Conservation (phyloP, 2,329 filamentous ascomycete species). For the Xylariaceae sp. region DNA sequence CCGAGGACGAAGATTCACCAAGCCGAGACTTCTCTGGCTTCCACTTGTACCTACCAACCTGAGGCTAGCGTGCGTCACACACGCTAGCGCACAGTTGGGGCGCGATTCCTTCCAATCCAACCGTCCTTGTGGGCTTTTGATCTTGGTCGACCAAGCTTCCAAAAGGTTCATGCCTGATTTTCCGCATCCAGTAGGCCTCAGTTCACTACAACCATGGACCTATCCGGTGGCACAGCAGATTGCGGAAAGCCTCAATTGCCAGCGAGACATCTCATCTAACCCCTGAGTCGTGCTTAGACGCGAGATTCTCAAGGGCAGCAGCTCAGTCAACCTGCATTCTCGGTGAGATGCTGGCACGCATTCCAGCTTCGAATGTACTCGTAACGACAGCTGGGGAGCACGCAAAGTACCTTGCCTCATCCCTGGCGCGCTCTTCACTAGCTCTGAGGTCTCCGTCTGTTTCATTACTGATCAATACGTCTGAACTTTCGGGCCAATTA, state of each 20-base stretch:
- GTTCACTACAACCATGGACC: background rate
- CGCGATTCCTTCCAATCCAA: background rate
- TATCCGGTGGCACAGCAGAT: background rate
- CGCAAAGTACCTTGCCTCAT: too few relatives aligned
- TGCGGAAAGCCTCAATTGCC: background rate
- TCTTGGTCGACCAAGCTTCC: background rate
- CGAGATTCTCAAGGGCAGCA: background rate
- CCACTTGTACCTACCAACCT: too few relatives aligned
- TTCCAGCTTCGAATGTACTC: too few relatives aligned
- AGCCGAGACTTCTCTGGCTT: too few relatives aligned
- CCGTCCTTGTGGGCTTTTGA: background rate
- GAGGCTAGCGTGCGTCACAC: too few relatives aligned
- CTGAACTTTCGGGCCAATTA: background rate
- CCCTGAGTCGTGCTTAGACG: conserved; percentile 21
- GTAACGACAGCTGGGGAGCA: too few relatives aligned
- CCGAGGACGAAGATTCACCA: too few relatives aligned
- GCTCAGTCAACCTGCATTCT: background rate
- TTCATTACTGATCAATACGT: too few relatives aligned
- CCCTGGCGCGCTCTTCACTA: too few relatives aligned
- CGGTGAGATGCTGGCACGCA: too few relatives aligned
- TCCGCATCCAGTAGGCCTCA: background rate
- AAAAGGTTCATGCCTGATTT: background rate
- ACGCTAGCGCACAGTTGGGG: background rate
- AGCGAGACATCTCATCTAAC: conserved; percentile 2
- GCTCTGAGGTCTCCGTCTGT: too few relatives aligned